Evolutionary conservation across 352 stramenopile species (phyloP), one percentile per base, ranked within the genome.

Genomic region (Phytopythium mirpurense): DNA sequence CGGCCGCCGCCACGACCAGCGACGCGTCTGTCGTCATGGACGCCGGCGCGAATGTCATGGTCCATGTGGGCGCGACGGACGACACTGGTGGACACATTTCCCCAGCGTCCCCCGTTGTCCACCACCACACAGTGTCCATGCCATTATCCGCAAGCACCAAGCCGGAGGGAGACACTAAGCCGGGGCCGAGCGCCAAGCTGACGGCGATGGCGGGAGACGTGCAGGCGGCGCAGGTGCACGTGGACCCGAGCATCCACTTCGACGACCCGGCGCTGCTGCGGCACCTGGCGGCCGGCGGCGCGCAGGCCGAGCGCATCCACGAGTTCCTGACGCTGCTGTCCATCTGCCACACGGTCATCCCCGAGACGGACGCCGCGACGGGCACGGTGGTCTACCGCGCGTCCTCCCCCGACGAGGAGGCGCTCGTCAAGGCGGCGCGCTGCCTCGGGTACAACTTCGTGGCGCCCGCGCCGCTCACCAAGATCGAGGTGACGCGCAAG

Each of bases 321-420:
- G 84, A 84, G 41, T 88, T 88, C 24, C 52, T 88, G 24, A 79
- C 68, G 1, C 51, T 82, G 24, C 46, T 88, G 19, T 72, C 72
- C 5, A 72, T 88, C 45, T 86, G 74, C 45, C 77, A 88, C 62
- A 88, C 77, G 16, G 77, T 88, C 7, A 79, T 88, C 38, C 74
- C 72, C 2, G 77, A 86, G 51, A 61, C 42, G 5, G 88, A 97
- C 63, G 53, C 83, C 3, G 85, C 65, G 24, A 77, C 86, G 12
- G 67, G 66, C 11, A 54, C 51, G 32, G 31, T 80, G n/a, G 46
- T 56, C 2, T 85, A 80, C 51, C 63, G 66, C 26, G 77, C 74
- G 5, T 86, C 78, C 0, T 89, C 78, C 2, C 76, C 78, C 0
- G 78, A 89, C 26, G 78, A 89, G 57, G 70, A 89, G 66, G 78